phyloP scores from a whole-genome alignment of 192 early-diverging fungal species.

The Haplosporangium gracile region DNA sequence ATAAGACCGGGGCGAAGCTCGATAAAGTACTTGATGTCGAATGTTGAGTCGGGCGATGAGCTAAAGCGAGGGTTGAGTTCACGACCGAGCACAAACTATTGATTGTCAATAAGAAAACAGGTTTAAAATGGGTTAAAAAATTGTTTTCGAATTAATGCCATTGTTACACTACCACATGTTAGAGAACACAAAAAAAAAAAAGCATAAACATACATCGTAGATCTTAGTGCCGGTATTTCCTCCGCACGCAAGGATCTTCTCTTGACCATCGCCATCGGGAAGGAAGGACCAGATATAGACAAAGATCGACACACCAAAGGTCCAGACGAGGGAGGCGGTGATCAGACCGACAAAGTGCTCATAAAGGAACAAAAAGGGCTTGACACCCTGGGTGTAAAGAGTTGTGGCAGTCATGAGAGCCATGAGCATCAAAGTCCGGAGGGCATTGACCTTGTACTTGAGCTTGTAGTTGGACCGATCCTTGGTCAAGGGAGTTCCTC shows the following conservation, averaged over 20 bases:
- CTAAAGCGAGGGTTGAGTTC: slow-evolving; percentile 95
- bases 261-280: slow-evolving; percentile 48
- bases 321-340: slow-evolving; percentile 75
- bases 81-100: slow-evolving; percentile 92
- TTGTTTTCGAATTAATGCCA: background rate
- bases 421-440: slow-evolving; percentile 72
- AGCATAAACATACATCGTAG: slow-evolving; percentile 76
- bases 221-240: slow-evolving; percentile 93
- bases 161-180: background rate
- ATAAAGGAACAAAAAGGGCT: slow-evolving; percentile 84
- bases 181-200: background rate
- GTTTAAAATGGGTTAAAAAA: background rate
- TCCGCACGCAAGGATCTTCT: slow-evolving; percentile 78
- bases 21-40: slow-evolving; percentile 95
- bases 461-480: slow-evolving; percentile 82
- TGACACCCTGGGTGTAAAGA: slow-evolving; percentile 63
- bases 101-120: background rate
- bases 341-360: slow-evolving; percentile 84
- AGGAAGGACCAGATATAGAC: slow-evolving; percentile 85
- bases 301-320: slow-evolving; percentile 73
- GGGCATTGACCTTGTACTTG: slow-evolving; percentile 88
- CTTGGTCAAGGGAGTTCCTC: slow-evolving; percentile 53
- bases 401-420: slow-evolving; percentile 56
- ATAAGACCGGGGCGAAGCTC: slow-evolving; percentile 95
- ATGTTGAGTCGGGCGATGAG: slow-evolving; percentile 46